phyloP scores from a whole-genome alignment of 345 rosid genomes.

The Clausena lansium region DNA sequence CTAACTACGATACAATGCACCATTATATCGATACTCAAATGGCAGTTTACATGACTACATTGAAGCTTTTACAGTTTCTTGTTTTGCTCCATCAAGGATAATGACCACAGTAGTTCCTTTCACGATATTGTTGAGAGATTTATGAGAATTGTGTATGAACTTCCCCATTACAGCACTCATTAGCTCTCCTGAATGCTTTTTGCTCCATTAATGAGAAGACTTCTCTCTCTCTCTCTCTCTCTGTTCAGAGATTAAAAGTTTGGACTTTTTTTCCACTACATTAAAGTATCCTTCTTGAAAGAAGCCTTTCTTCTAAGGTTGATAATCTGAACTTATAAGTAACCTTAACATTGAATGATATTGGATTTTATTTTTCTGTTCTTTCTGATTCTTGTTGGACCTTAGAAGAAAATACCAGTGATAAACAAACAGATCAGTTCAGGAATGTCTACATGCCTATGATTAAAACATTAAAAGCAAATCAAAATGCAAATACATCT shows the following conservation, averaged over 20 bases:
- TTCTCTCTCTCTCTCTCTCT: too few relatives aligned
- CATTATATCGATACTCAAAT: neutral
- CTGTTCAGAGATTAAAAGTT: neutral
- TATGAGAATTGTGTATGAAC: neutral
- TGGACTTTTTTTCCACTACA: neutral
- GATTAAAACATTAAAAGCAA: constrained; percentile 1
- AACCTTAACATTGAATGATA: neutral
- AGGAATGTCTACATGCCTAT: neutral
- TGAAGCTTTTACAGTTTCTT: neutral
- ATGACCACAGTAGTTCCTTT: neutral
- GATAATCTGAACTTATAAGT: neutral
- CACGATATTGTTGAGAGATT: neutral
- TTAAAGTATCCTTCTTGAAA: neutral
- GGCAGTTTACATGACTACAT: neutral
- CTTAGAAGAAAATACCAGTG: too few relatives aligned
- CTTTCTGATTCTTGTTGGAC: neutral
- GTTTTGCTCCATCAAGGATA: neutral
- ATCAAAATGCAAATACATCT: neutral
- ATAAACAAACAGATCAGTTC: neutral
- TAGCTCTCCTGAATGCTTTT: neutral
- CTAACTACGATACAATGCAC: neutral
- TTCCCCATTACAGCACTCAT: neutral
- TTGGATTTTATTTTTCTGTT: neutral
- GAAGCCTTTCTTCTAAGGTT: neutral
- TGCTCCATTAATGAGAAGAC: neutral